Conservation (phyloP, 768 basidiomycete species). For the Mycena chlorophos region DNA sequence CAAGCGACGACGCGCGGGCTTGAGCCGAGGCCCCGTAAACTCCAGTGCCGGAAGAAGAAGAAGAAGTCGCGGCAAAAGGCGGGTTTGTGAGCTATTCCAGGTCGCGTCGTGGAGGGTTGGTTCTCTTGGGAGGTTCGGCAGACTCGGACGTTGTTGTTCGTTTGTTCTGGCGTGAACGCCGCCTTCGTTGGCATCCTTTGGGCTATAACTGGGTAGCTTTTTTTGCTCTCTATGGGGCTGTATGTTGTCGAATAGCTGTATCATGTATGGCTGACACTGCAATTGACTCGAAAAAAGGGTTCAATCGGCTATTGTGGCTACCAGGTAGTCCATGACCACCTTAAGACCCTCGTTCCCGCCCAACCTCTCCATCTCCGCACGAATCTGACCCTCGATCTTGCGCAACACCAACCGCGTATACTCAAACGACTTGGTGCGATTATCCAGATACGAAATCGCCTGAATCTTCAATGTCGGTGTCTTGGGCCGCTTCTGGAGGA, state of each 20-base stretch:
- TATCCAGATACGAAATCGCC: constrained; percentile 58
- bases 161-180: too few relatives aligned
- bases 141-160: too few relatives aligned
- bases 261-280: too few relatives aligned
- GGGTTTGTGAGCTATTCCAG: constrained; percentile 6
- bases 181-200: too few relatives aligned
- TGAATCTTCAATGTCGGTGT: constrained; percentile 62
- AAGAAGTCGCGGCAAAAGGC: constrained; percentile 41
- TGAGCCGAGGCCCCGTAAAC: constrained; percentile 23
- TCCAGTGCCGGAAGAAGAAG: constrained; percentile 41
- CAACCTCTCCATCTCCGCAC: constrained; percentile 52
- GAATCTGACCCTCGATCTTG: constrained; percentile 52
- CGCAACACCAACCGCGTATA: constrained; percentile 60
- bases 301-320: too few relatives aligned
- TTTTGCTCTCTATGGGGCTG: too few relatives aligned
- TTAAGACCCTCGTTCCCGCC: constrained; percentile 60
- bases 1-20: constrained; percentile 46
- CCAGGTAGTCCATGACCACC: constrained; percentile 40
- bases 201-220: too few relatives aligned
- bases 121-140: too few relatives aligned
- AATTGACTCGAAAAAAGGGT: too few relatives aligned
- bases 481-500: constrained; percentile 50
- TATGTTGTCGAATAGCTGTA: too few relatives aligned
- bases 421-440: constrained; percentile 45
- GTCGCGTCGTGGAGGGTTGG: too few relatives aligned